Evolutionary conservation across 495 filamentous ascomycete genomes (phyloP).

Genomic region (Penicillium nucicola): DNA sequence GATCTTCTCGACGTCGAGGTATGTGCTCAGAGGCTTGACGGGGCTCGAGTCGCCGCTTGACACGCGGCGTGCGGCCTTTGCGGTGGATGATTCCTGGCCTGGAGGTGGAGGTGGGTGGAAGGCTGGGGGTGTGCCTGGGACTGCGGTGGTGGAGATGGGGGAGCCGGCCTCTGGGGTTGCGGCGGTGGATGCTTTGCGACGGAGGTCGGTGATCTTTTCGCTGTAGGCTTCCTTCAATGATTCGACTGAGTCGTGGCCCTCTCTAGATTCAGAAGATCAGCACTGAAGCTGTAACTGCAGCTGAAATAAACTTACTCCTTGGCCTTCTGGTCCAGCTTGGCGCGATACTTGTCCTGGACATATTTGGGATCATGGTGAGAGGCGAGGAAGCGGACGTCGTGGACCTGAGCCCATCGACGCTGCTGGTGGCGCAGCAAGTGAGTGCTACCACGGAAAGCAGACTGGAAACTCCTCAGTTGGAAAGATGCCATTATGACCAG

Average conservation of each 20-base stretch:
- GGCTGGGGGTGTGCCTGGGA: slow-evolving; percentile 24
- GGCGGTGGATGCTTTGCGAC: slow-evolving; percentile 57
- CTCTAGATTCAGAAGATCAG: slow-evolving; percentile 34
- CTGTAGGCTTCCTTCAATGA: slow-evolving; percentile 79
- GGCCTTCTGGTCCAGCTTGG: slow-evolving; percentile 83
- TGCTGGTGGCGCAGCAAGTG: slow-evolving; percentile 48
- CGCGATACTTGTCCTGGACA: slow-evolving; percentile 78
- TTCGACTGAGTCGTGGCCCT: slow-evolving; percentile 70
- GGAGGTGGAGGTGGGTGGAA: slow-evolving; percentile 29
- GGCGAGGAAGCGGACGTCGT: slow-evolving; percentile 86
- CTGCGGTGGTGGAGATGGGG: slow-evolving; percentile 4
- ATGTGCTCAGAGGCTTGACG: slow-evolving; percentile 78
- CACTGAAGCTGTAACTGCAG: not conserved
- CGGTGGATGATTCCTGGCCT: slow-evolving; percentile 24
- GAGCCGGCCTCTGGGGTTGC: slow-evolving; percentile 46
- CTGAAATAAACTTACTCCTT: slow-evolving; percentile 53
- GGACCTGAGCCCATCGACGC: slow-evolving; percentile 85
- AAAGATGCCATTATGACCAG: slow-evolving; percentile 31
- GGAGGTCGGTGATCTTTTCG: slow-evolving; percentile 70
- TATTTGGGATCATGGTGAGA: slow-evolving; percentile 59
- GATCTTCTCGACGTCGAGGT: slow-evolving; percentile 78
- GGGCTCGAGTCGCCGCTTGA: slow-evolving; percentile 38
- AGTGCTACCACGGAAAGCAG: slow-evolving; percentile 24
- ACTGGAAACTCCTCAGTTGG: slow-evolving; percentile 30
- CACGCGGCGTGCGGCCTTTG: slow-evolving; percentile 29